Conservation (phyloP, 2,329 filamentous ascomycete genomes). For the Neurospora sp. region DNA sequence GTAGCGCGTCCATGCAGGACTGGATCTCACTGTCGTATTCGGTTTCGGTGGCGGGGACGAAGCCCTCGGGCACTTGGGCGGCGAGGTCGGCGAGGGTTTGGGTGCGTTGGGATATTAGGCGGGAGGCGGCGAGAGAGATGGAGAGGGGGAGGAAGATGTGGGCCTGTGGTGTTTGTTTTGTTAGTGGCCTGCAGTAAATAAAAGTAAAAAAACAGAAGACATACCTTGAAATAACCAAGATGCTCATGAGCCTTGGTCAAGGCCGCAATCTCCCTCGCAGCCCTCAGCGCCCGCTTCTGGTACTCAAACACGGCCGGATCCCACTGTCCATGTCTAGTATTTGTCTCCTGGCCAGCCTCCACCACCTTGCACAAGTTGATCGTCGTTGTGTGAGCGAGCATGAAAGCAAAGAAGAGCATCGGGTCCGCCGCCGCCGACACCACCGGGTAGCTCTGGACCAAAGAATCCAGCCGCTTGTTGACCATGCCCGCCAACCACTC, state of each 20-base stretch:
- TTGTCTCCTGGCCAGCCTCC: slow-evolving; percentile 1
- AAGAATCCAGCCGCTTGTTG: slow-evolving; percentile 5
- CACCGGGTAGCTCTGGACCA: slow-evolving; percentile 9
- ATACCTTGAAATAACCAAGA: slow-evolving; percentile 17
- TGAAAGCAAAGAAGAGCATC: slow-evolving; percentile 17
- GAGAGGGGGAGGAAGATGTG: slow-evolving; percentile 16
- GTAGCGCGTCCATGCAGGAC: slow-evolving; percentile 12
- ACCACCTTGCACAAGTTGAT: slow-evolving; percentile 15
- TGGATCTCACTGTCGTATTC: slow-evolving; percentile 5
- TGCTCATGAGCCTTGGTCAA: slow-evolving; percentile 15
- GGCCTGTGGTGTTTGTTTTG: slow-evolving; percentile 6
- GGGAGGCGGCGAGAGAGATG: slow-evolving; percentile 11
- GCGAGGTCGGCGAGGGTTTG: neutral
- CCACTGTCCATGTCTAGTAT: neutral
- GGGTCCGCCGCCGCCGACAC: slow-evolving; percentile 14
- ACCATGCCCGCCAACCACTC: slow-evolving; percentile 17
- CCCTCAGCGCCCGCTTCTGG: slow-evolving; percentile 9
- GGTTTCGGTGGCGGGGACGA: neutral
- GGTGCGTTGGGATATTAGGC: slow-evolving; percentile 5
- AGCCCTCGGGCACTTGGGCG: neutral
- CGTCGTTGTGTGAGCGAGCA: slow-evolving; percentile 14
- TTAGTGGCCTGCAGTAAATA: neutral
- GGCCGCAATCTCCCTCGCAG: slow-evolving; percentile 14
- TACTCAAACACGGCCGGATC: slow-evolving; percentile 5
- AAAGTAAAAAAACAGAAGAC: neutral